Conservation (phyloP, 768 basidiomycete genomes). For the Cystofilobasidium ferigula region DNA sequence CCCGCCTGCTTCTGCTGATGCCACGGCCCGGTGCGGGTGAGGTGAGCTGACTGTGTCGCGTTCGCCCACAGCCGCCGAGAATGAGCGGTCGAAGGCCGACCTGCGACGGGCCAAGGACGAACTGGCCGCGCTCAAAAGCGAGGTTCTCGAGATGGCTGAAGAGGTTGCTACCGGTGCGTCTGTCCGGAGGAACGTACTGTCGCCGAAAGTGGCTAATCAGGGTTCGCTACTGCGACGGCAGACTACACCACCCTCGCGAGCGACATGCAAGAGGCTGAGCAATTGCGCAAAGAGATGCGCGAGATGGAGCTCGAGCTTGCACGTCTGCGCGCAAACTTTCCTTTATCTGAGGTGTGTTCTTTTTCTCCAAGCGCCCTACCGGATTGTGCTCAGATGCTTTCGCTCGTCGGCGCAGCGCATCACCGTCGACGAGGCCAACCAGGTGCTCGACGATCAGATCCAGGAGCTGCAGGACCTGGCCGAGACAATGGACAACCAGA, state of each 20-base stretch:
- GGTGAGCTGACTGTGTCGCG: not conserved
- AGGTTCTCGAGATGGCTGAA: conserved; percentile 54
- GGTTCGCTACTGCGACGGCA: too few relatives aligned
- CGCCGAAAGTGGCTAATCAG: too few relatives aligned
- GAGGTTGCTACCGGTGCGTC: conserved; percentile 34
- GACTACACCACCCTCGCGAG: conserved; percentile 29
- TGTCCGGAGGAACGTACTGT: not conserved
- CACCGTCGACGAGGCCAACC: conserved; percentile 62
- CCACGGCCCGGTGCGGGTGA: too few relatives aligned
- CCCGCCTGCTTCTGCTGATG: not conserved
- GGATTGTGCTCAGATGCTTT: too few relatives aligned
- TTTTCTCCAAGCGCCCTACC: too few relatives aligned
- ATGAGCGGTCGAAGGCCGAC: conserved; percentile 46
- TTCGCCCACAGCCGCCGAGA: conserved; percentile 50
- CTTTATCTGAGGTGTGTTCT: conserved; percentile 43
- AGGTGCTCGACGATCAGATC: conserved; percentile 64
- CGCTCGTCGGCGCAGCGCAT: conserved; percentile 45
- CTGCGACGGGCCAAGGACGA: conserved; percentile 56
- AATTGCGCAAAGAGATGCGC: conserved; percentile 48
- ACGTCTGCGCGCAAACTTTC: conserved; percentile 65
- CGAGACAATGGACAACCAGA: conserved; percentile 48
- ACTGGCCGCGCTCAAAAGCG: conserved; percentile 49
- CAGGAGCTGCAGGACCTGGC: conserved; percentile 64
- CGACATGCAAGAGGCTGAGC: conserved; percentile 30
- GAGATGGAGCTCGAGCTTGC: conserved; percentile 70